Evolutionary conservation across 75 land plant species (phyloP).

Genomic region (Pseudotsuga menziesii): DNA sequence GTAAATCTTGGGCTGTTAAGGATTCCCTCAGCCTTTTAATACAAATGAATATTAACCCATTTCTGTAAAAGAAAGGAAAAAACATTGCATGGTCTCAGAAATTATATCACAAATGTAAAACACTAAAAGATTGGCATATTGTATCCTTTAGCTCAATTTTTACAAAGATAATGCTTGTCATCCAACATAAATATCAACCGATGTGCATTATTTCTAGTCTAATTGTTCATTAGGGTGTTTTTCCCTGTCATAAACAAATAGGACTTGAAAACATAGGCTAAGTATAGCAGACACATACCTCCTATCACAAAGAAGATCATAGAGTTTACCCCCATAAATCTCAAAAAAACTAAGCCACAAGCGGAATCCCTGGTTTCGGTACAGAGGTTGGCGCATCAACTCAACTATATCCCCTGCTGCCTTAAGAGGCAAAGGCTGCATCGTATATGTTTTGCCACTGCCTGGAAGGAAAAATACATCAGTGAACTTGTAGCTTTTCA

Average conservation of each 20-base stretch:
- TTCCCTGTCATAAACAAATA: not conserved
- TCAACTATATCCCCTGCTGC: constrained; percentile 83
- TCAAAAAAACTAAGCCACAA: constrained; percentile 98
- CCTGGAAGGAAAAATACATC: constrained; percentile 39
- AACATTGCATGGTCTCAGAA: no score
- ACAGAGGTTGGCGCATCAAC: constrained; percentile 59
- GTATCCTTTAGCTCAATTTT: no score
- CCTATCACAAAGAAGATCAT: constrained; percentile 93
- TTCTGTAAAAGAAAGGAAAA: no score
- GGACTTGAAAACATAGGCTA: not conserved
- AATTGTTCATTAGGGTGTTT: not conserved
- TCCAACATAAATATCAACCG: no score
- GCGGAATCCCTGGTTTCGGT: constrained; percentile 81
- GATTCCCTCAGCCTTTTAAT: no score
- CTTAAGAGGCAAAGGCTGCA: constrained; percentile 93
- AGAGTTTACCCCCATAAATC: constrained; percentile 98
- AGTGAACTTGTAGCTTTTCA: not conserved
- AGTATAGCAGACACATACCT: constrained; percentile 41
- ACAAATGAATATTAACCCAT: no score
- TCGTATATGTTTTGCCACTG: constrained; percentile 98
- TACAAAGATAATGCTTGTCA: no score
- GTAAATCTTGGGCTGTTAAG: no score
- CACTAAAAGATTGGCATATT: no score
- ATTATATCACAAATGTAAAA: no score
- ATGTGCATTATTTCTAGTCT: not conserved